phyloP scores from a whole-genome alignment of 2,329 filamentous ascomycete species.

The Trichoderma sp. region DNA sequence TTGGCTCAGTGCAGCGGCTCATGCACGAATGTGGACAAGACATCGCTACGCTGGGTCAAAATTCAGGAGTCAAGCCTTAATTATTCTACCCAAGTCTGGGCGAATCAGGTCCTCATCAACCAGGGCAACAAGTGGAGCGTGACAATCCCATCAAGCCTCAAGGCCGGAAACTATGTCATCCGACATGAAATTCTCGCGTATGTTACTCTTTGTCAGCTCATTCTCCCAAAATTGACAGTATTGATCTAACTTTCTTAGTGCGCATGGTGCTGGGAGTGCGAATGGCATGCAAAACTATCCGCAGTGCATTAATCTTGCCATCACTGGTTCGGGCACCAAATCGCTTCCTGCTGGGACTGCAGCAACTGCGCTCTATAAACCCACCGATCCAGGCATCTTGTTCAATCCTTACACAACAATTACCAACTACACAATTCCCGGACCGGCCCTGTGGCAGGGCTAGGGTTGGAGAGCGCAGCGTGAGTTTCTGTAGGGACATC shows the following conservation, averaged over 20 bases:
- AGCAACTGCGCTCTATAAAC: constrained; percentile 43
- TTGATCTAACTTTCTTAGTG: background rate
- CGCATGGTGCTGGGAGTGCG: constrained; percentile 49
- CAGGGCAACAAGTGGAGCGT: constrained; percentile 55
- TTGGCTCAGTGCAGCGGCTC: constrained; percentile 47
- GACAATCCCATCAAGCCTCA: constrained; percentile 50
- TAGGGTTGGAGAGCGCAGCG: background rate
- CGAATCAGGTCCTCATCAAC: constrained; percentile 41
- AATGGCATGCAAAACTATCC: constrained; percentile 54
- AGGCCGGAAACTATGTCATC: constrained; percentile 56
- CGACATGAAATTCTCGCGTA: constrained; percentile 57
- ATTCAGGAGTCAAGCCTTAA: constrained; percentile 46
- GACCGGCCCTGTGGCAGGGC: constrained; percentile 33
- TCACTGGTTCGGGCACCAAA: constrained; percentile 45
- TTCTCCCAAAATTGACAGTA: background rate
- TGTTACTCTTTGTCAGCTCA: background rate
- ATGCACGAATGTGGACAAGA: constrained; percentile 46
- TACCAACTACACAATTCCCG: constrained; percentile 38
- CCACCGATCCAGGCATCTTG: constrained; percentile 40
- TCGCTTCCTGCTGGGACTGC: constrained; percentile 36
- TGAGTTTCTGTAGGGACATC: background rate
- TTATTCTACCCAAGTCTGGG: constrained; percentile 44
- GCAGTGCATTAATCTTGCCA: constrained; percentile 53
- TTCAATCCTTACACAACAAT: constrained; percentile 39
- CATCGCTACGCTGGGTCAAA: constrained; percentile 48